Evolutionary conservation across 1,284 basidiomycete species (phyloP), one percentile per base, ranked within the genome.

Genomic region (Trichosporon sp.): DNA sequence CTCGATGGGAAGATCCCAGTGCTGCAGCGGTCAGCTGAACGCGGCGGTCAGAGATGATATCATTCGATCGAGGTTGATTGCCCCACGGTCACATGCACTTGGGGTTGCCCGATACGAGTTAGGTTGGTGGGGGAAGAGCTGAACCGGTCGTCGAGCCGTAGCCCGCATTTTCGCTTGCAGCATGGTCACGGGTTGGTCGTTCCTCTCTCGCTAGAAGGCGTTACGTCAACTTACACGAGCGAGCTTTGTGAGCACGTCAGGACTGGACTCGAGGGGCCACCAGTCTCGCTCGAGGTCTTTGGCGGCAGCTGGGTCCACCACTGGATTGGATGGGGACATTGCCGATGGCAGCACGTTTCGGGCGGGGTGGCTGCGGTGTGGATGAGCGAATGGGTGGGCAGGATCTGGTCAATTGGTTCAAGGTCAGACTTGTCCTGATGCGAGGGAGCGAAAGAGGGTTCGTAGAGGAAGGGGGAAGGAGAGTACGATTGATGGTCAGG

Each of bases 1-100:
- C n/a, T 74, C 63, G 7, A 75, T 68, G 1, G 77, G 75, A 65
- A 81, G 77, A 6, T 83, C 84, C 74, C 74, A 75, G 56, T 68
- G 42, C 73, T 75, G 66, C 1, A 18, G 65, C 64, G 25, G 66
- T 68, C 44, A 51, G 32, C 29, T 15, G 32, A 21, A 13, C 42
- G 21, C 23, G 47, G 23, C 9, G 23, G 11, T 51, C 23, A 23
- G 7, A 18, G 3, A 44, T 21, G 47, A 25, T 51, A 51, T 51
- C 23, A 51, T 51, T 6, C 23, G 47, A 51, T 51, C 21, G 47
- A 51, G 18, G 15, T 51, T 25, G 1, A 51, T 7, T 25, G 47
- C n/a, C 18, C 47, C 18, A 25, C 34, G 34, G 47, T 51, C 47
- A 51, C 47, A 25, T 51, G 47, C 47, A 51, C 47, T 18, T n/a